phyloP scores from a whole-genome alignment of 192 early-diverging fungal species.

The Coemansia brasiliensis region DNA sequence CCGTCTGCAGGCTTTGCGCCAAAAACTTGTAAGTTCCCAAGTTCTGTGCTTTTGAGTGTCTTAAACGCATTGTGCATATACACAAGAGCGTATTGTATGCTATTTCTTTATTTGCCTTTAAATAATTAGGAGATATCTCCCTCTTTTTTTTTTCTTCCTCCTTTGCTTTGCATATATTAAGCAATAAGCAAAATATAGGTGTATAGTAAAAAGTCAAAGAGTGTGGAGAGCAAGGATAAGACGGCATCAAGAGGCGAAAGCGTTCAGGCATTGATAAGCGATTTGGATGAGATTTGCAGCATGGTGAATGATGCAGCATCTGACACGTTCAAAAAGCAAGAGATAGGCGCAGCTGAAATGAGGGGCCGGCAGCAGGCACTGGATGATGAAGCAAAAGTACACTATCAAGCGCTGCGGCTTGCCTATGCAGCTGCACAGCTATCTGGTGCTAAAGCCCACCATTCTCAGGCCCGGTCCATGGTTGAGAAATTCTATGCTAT shows the following conservation, averaged over 20 bases:
- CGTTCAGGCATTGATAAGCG: background rate
- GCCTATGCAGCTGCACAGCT: constrained; percentile 18
- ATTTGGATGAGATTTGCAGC: background rate
- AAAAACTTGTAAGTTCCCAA: constrained; percentile 29
- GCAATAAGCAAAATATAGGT: background rate
- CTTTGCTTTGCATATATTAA: background rate
- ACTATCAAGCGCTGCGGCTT: constrained; percentile 32
- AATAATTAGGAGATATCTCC: background rate
- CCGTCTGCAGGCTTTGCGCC: constrained; percentile 20
- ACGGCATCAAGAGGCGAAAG: too few species aligned
- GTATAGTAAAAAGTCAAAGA: too few species aligned
- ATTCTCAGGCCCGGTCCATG: background rate
- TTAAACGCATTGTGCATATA: background rate
- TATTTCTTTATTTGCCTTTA: too few species aligned
- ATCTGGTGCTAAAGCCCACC: background rate
- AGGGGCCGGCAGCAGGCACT: background rate
- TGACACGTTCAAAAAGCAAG: too few species aligned
- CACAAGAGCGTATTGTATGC: background rate
- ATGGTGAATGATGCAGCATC: too few species aligned
- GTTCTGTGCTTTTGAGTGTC: background rate
- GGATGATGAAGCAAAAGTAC: constrained; percentile 10
- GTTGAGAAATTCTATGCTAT: constrained; percentile 21
- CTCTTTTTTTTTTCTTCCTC: background rate
- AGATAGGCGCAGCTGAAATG: background rate
- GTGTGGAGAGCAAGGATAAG: too few species aligned